phyloP scores from a whole-genome alignment of 306 rosid genomes.

The Castanopsis chinensis region DNA sequence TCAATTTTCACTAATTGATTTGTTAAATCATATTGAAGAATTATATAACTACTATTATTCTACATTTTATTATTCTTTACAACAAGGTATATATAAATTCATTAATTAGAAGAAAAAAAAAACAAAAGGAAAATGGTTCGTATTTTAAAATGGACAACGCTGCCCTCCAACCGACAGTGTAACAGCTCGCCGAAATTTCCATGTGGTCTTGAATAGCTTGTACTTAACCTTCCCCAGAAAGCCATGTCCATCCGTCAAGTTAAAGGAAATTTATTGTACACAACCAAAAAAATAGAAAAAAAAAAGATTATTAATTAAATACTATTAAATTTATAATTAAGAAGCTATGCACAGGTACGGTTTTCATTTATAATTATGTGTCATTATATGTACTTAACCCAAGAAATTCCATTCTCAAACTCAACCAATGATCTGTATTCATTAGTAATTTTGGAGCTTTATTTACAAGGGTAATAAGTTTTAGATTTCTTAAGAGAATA shows the following conservation, averaged over 20 bases:
- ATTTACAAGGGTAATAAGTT: neutral
- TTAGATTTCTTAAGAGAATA: no score
- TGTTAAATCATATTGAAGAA: no score
- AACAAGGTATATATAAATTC: no score
- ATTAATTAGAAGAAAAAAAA: no score
- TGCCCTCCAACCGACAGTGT: constrained; percentile 12
- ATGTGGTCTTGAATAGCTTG: constrained; percentile 34
- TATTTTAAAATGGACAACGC: neutral
- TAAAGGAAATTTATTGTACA: no score
- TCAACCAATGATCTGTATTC: neutral
- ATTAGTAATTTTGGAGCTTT: neutral
- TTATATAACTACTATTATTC: no score
- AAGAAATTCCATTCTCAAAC: neutral
- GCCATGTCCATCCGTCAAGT: neutral
- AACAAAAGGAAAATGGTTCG: no score
- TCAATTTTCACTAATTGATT: no score
- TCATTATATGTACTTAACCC: neutral
- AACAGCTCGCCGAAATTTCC: constrained; percentile 16
- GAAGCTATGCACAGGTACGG: neutral
- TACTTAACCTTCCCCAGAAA: constrained; percentile 24
- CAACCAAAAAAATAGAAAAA: neutral
- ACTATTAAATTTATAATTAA: neutral
- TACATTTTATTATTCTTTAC: no score
- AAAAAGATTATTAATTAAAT: neutral
- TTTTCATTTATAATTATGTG: neutral